Base-by-base conservation (phyloP, 805 yeast genomes). In the Kodamaea neixiangensis region DNA sequence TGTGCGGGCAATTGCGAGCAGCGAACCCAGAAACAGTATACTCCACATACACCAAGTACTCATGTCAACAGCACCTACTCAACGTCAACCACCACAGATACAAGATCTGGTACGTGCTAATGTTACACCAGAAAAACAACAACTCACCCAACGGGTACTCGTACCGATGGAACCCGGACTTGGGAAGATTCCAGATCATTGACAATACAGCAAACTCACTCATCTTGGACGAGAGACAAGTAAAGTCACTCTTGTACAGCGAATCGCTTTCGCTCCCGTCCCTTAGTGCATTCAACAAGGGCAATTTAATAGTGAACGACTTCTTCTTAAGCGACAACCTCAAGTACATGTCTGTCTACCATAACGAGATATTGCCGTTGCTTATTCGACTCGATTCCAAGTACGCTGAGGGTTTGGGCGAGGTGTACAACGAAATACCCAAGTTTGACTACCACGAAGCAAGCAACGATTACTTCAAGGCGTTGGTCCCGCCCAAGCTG, bases 1-100 rank as follows among this genome's bases (percentile, higher is more conserved):
- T 71, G 7, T 63, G 70, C 35, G 68, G 70, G 21, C 70, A 67
- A 44, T 54, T 71, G 40, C 52, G 75, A 18, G 57, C 60, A 5
- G 72, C 71, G n/a, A 70, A 71, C 49, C 75, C 75, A 1, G 69
- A 68, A 43, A 69, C 75, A 1, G 75, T 71, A 0, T 71, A 71
- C 49, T 68, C 73, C 11, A 71, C 75, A 1, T 71, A 71, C 46
- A 70, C 75, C 22, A 71, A 71, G 48, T 71, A 70, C 46, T 68
- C 73, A 7, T 69, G 74, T 47, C 72, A 65, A 35, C 75, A 71
- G 50, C 75, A 71, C 57, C 55, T 71, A 29, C 45, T 56, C n/a
- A 66, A 69, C 47, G 75, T 71, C 14, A 66, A 64, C 34, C 75
- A 71, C 44, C 69, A 62, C 50, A 50, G 73, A 17, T 71, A 69